These are phyloP conservation scores for Solanum habrochaites DNA, from an alignment of 257 asterid species.

Conservation along the genomic window DNA sequence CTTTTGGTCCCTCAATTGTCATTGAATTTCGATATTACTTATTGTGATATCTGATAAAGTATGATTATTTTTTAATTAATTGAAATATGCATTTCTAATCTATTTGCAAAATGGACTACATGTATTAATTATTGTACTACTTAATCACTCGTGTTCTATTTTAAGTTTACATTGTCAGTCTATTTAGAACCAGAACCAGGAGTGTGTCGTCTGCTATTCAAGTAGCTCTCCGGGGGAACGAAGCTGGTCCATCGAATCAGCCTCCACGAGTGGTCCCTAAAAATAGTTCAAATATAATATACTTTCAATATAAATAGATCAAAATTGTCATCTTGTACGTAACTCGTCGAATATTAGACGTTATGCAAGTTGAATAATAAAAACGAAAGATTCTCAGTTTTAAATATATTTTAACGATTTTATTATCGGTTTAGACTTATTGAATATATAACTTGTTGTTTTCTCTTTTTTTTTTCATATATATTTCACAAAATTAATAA, in stretches of 20 bases:
- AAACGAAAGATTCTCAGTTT: not conserved
- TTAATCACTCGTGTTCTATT: not conserved
- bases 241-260: too few species aligned
- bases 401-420: not conserved
- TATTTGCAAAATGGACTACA: not conserved
- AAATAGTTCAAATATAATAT: not conserved
- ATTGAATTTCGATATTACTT: not conserved
- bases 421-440: not conserved
- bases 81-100: not conserved
- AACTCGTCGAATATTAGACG: not conserved
- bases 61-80: not conserved
- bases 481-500: not conserved
- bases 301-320: not conserved
- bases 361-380: not conserved
- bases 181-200: too few species aligned
- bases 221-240: too few species aligned
- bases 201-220: too few species aligned
- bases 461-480: not conserved
- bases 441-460: not conserved
- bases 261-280: too few species aligned
- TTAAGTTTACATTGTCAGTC: not conserved
- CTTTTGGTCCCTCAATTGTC: not conserved
- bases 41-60: not conserved
- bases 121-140: not conserved
- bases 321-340: not conserved